Percentiles rank a stretch among this genome's conserved stretches.
These are phyloP conservation scores for Penicillium subrubescens DNA, from an alignment of 495 filamentous ascomycete genomes.

Conservation along the genomic window DNA sequence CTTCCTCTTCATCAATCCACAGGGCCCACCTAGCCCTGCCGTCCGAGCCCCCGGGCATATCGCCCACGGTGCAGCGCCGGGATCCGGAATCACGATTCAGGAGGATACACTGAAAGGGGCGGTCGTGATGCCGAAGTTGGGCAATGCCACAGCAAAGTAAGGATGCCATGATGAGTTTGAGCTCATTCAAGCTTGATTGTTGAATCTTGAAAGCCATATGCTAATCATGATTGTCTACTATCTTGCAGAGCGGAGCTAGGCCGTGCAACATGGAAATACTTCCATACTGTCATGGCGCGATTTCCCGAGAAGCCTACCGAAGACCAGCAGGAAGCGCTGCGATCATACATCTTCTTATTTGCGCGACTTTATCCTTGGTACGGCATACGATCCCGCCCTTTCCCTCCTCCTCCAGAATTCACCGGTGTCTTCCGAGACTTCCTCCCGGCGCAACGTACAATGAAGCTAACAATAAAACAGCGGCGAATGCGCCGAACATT, in stretches of 20 bases:
- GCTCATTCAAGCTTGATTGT: background rate
- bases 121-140: constrained; percentile 84
- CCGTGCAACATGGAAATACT: constrained; percentile 85
- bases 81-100: constrained; percentile 28
- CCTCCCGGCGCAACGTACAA: background rate
- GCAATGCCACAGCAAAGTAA: constrained; percentile 81
- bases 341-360: constrained; percentile 86
- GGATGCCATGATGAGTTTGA: background rate
- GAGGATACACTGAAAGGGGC: constrained; percentile 66
- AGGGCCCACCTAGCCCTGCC: constrained; percentile 45
- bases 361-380: constrained; percentile 88
- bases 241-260: constrained; percentile 77
- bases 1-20: constrained; percentile 43
- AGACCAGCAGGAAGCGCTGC: constrained; percentile 82
- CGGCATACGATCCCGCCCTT: background rate
- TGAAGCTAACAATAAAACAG: constrained; percentile 46
- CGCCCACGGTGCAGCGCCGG: constrained; percentile 27
- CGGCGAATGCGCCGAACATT: constrained; percentile 92
- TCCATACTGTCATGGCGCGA: constrained; percentile 93
- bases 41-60: constrained; percentile 48
- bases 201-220: background rate
- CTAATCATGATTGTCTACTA: background rate
- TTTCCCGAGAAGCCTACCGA: constrained; percentile 84
- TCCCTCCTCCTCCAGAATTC: background rate
- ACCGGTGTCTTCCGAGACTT: background rate